Conservation (phyloP, 2,329 filamentous ascomycete genomes). For the Coniochaeta pulveracea region DNA sequence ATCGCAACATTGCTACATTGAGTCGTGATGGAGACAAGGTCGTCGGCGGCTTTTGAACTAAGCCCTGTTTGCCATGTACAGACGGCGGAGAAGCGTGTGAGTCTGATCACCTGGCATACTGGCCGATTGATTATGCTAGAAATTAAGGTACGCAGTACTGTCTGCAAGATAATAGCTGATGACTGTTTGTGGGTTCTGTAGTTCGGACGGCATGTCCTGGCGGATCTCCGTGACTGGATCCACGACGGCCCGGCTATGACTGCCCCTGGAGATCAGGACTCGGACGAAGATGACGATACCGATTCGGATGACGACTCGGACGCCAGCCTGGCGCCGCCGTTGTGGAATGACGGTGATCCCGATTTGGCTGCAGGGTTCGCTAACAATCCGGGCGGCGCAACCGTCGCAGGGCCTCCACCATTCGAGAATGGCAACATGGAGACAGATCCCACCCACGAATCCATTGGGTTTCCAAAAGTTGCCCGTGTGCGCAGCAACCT, state of each 20-base stretch:
- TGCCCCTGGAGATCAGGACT: not conserved
- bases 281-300: conserved; percentile 11
- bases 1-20: not conserved
- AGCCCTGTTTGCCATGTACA: conserved; percentile 15
- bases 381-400: not conserved
- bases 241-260: conserved; percentile 1
- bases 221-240: conserved; percentile 11
- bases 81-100: conserved; percentile 15
- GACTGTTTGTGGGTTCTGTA: conserved; percentile 1
- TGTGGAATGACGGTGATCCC: conserved; percentile 4
- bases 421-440: too few relatives aligned
- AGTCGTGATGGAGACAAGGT: conserved; percentile 4
- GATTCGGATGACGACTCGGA: conserved; percentile 10
- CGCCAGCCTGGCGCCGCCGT: too few relatives aligned
- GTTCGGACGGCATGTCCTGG: conserved; percentile 12
- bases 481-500: conserved; percentile 36
- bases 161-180: not conserved
- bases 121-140: not conserved
- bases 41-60: conserved; percentile 13
- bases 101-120: not conserved
- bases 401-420: not conserved
- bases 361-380: not conserved
- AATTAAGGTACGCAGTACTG: not conserved
- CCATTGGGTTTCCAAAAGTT: conserved; percentile 14
- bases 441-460: not conserved